Conservation (phyloP, 2,329 filamentous ascomycete species). For the Elsinoe batatas region DNA sequence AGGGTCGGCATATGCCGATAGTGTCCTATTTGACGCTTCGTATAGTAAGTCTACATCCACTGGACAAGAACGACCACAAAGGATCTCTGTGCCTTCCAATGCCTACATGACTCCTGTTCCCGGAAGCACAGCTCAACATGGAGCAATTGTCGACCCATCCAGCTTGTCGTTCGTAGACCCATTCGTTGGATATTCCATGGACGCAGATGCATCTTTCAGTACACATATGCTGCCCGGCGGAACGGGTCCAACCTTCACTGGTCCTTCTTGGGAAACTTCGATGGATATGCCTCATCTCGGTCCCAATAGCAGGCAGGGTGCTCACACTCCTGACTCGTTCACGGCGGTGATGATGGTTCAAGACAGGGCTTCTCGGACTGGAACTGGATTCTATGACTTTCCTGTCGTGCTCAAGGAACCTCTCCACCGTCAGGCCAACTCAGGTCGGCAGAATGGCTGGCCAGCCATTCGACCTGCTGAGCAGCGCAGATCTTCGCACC, state of each 20-base stretch:
- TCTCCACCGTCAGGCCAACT: neutral
- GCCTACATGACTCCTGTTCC: neutral
- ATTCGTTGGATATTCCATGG: neutral
- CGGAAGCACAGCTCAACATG: neutral
- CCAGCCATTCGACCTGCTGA: neutral
- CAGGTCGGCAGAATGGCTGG: neutral
- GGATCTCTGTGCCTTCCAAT: neutral
- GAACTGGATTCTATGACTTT: conserved; percentile 23
- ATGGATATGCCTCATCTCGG: too few relatives aligned
- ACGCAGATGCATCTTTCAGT: too few relatives aligned
- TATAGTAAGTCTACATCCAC: conserved; percentile 1
- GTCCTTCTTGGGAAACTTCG: too few relatives aligned
- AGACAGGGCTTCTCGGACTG: conserved; percentile 18
- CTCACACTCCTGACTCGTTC: too few relatives aligned
- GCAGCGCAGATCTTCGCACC: neutral
- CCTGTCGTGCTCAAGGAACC: conserved; percentile 10
- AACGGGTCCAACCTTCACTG: too few relatives aligned
- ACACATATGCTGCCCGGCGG: too few relatives aligned
- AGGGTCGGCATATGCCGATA: conserved; percentile 4
- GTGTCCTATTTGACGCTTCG: conserved; percentile 9
- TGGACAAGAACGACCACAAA: neutral
- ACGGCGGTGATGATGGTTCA: too few relatives aligned
- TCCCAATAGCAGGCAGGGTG: too few relatives aligned
- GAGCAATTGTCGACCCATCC: neutral
- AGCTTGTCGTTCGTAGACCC: neutral